Conservation (phyloP, 1,284 basidiomycete genomes). For the Inonotus hispidus region DNA sequence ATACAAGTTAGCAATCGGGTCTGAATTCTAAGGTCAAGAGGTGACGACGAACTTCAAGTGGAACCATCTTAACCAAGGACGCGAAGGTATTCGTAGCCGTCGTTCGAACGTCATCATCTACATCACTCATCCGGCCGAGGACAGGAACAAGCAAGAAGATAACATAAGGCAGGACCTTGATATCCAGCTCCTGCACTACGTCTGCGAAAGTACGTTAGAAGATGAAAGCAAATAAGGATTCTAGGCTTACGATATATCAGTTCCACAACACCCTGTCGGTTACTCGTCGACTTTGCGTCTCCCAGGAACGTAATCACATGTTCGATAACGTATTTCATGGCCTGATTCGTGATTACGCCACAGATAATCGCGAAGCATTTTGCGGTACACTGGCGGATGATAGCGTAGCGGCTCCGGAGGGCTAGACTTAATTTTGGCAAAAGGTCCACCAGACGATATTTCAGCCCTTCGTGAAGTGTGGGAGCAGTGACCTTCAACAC, state of each 20-base stretch:
- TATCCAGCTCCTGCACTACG: conserved; percentile 87
- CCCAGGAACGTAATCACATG: conserved; percentile 81
- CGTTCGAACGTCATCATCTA: conserved; percentile 86
- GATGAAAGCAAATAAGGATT: conserved; percentile 1
- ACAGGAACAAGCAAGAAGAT: conserved; percentile 97
- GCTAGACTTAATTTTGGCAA: conserved; percentile 76
- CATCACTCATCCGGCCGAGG: conserved; percentile 95
- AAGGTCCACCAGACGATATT: conserved; percentile 63
- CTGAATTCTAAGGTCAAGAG: neutral
- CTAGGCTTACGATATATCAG: conserved; percentile 76
- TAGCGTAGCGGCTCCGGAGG: conserved; percentile 80
- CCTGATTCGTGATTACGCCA: conserved; percentile 77
- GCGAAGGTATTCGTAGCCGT: conserved; percentile 97
- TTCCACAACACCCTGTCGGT: conserved; percentile 90
- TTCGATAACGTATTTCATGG: conserved; percentile 87
- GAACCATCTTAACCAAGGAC: conserved; percentile 98
- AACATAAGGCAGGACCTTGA: conserved; percentile 95
- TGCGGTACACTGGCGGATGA: conserved; percentile 85
- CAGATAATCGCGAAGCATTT: conserved; percentile 86
- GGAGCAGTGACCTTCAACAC: conserved; percentile 82
- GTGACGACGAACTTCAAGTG: conserved; percentile 69
- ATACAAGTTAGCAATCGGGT: neutral
- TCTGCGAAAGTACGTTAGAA: conserved; percentile 43
- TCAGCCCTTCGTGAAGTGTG: conserved; percentile 67
- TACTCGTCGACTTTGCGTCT: conserved; percentile 71